These are phyloP conservation scores for Fonsecaea erecta DNA, from an alignment of 2,329 filamentous ascomycete species.

Conservation along the genomic window DNA sequence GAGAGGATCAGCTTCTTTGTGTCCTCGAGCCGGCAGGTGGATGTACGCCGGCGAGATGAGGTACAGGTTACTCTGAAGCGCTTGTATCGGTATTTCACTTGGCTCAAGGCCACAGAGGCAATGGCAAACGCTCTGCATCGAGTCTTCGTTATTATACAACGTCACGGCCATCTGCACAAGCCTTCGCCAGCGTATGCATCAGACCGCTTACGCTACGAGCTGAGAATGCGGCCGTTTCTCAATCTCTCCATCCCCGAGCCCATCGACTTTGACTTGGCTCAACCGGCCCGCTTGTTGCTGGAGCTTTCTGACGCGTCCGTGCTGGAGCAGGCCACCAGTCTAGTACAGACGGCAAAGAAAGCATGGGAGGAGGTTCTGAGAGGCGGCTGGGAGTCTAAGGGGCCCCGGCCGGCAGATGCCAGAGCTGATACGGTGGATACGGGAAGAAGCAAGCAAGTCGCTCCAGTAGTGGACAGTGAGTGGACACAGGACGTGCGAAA, in stretches of 20 bases:
- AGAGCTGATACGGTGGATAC: slow-evolving; percentile 4
- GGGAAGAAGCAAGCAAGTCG: background rate
- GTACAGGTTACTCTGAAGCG: slow-evolving; percentile 44
- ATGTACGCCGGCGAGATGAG: slow-evolving; percentile 12
- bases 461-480: slow-evolving; percentile 60
- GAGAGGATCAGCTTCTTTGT: slow-evolving; percentile 74
- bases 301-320: slow-evolving; percentile 50
- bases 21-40: slow-evolving; percentile 36
- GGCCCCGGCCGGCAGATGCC: slow-evolving; percentile 31
- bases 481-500: slow-evolving; percentile 67
- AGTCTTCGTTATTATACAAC: slow-evolving; percentile 69
- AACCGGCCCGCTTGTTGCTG: slow-evolving; percentile 48
- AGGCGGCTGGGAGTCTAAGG: slow-evolving; percentile 43
- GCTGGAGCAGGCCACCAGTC: slow-evolving; percentile 47
- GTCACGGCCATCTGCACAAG: slow-evolving; percentile 53
- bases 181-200: slow-evolving; percentile 66
- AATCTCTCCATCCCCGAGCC: slow-evolving; percentile 69
- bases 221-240: slow-evolving; percentile 85
- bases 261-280: slow-evolving; percentile 67
- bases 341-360: slow-evolving; percentile 48
- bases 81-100: slow-evolving; percentile 65
- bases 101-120: slow-evolving; percentile 65
- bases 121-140: slow-evolving; percentile 58
- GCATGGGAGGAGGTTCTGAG: slow-evolving; percentile 50
- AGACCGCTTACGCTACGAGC: slow-evolving; percentile 72